These are phyloP conservation scores for Alternaria infectoria DNA, from an alignment of 2,329 filamentous ascomycete genomes.

Conservation along the genomic window DNA sequence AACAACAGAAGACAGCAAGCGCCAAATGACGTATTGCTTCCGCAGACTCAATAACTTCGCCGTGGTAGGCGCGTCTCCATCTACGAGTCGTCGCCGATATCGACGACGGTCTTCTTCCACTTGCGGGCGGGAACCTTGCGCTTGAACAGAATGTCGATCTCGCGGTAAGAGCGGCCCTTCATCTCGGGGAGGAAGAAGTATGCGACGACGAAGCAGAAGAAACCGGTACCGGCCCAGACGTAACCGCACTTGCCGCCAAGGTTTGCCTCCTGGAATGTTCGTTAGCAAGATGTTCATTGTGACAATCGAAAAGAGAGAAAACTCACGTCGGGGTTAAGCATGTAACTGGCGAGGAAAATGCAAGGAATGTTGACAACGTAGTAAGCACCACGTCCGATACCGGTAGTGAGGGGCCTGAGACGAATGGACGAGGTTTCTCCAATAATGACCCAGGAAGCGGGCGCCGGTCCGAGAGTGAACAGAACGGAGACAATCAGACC, in stretches of 20 bases:
- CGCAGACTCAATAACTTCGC: background rate
- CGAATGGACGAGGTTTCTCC: slow-evolving; percentile 70
- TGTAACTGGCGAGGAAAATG: slow-evolving; percentile 67
- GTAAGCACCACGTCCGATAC: slow-evolving; percentile 68
- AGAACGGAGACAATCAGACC: slow-evolving; percentile 70
- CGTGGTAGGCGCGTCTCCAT: background rate
- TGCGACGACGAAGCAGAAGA: slow-evolving; percentile 60
- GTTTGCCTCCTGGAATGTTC: slow-evolving; percentile 62
- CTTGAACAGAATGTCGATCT: slow-evolving; percentile 57
- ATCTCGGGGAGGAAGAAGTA: slow-evolving; percentile 63
- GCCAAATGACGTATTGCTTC: background rate
- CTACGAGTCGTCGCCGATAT: slow-evolving; percentile 69
- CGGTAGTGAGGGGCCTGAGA: slow-evolving; percentile 69
- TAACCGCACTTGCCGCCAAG: slow-evolving; percentile 46
- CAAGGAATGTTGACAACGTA: slow-evolving; percentile 70
- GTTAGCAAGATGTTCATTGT: slow-evolving; percentile 53
- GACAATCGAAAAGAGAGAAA: slow-evolving; percentile 58
- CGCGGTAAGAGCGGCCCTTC: slow-evolving; percentile 56
- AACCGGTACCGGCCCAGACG: slow-evolving; percentile 53
- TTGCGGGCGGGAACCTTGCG: slow-evolving; percentile 61
- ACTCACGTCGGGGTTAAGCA: slow-evolving; percentile 61
- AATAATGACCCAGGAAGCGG: slow-evolving; percentile 71
- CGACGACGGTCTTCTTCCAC: slow-evolving; percentile 62
- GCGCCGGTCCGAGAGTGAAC: slow-evolving; percentile 67
- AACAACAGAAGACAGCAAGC: background rate